A percentile compares a stretch with the other conserved stretches of the same genome.
These are phyloP conservation scores for Arxiozyma telluris DNA, from an alignment of 1,139 yeast species.

Conservation along the genomic window DNA sequence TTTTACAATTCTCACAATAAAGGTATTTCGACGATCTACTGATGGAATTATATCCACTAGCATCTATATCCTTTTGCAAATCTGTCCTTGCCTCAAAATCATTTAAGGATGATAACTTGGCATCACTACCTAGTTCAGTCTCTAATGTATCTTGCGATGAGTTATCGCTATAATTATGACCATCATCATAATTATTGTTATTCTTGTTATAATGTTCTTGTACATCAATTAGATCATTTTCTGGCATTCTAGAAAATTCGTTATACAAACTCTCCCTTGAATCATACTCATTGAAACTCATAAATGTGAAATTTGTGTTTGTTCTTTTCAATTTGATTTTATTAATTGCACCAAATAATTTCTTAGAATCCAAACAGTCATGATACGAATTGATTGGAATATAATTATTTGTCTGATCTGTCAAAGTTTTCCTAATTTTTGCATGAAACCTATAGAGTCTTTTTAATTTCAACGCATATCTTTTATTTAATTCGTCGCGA, in stretches of 20 bases:
- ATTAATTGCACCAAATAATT: conserved; percentile 1
- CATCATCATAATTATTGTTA: background rate
- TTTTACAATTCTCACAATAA: conserved; percentile 8
- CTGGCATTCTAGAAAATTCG: background rate
- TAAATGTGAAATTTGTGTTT: conserved; percentile 6
- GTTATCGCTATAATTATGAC: background rate
- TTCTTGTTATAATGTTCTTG: background rate
- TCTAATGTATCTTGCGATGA: conserved; percentile 4
- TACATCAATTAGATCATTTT: background rate
- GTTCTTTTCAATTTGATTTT: conserved; percentile 6
- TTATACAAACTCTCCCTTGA: background rate
- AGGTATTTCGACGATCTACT: background rate
- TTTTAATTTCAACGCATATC: conserved; percentile 27
- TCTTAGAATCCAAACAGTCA: conserved; percentile 5
- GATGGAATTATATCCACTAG: conserved; percentile 1
- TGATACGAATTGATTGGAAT: background rate
- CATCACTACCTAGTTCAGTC: conserved; percentile 4
- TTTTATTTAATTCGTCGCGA: conserved; percentile 24
- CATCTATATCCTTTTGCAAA: background rate
- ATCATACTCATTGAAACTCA: conserved; percentile 9
- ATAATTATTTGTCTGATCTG: background rate
- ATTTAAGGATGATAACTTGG: conserved; percentile 2
- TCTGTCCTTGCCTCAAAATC: conserved; percentile 4
- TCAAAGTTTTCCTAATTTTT: background rate
- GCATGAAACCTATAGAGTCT: conserved; percentile 9